Evolutionary conservation across 2,329 filamentous ascomycete genomes (phyloP).

Genomic region (Cadophora sp.): DNA sequence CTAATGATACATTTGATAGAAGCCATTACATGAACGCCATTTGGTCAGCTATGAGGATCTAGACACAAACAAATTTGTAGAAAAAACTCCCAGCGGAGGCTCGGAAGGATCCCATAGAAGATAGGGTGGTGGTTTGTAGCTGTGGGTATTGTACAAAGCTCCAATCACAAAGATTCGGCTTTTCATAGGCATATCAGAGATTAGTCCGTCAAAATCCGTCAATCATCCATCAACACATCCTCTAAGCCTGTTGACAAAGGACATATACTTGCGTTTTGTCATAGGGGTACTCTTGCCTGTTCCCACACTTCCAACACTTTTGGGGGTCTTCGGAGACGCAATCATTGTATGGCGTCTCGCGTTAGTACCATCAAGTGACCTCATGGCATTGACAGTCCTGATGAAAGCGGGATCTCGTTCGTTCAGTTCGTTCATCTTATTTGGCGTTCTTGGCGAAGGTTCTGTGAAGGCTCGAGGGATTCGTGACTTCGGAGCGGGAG

Average conservation of each 20-base stretch:
- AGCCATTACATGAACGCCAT: too few relatives aligned
- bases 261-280: slow-evolving; percentile 24
- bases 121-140: too few relatives aligned
- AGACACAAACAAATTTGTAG: too few relatives aligned
- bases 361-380: slow-evolving; percentile 9
- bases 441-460: slow-evolving; percentile 25
- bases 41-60: too few relatives aligned
- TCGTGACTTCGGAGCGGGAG: slow-evolving; percentile 4
- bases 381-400: slow-evolving; percentile 30
- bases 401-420: slow-evolving; percentile 37
- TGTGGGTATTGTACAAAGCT: too few relatives aligned
- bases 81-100: too few relatives aligned
- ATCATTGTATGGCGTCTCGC: neutral
- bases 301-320: neutral
- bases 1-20: too few relatives aligned
- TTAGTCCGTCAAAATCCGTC: too few relatives aligned
- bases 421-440: slow-evolving; percentile 36
- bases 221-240: slow-evolving; percentile 9
- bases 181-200: too few relatives aligned
- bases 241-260: slow-evolving; percentile 20
- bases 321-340: slow-evolving; percentile 1
- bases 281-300: neutral
- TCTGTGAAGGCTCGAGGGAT: slow-evolving; percentile 4
- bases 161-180: too few relatives aligned
- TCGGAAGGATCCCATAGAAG: too few relatives aligned